Conservation (phyloP, 805 yeast species). For the Teunomyces lycoperdinae region DNA sequence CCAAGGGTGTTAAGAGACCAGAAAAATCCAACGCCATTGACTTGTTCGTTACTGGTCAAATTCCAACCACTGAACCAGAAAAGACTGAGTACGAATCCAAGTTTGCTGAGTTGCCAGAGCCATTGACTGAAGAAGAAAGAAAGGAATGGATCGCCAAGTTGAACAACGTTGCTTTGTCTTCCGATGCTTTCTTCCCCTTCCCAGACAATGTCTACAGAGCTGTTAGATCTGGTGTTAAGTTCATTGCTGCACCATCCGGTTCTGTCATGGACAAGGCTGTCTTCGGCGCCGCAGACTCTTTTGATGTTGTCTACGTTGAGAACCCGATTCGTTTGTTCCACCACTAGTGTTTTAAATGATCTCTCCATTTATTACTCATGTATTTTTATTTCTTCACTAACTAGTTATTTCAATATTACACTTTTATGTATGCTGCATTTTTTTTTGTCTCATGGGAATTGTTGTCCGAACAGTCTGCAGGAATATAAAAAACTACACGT, state of each 20-base stretch:
- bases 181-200: constrained; percentile 99
- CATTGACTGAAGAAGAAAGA: constrained; percentile 80
- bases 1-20: constrained; percentile 96
- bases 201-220: constrained; percentile 99
- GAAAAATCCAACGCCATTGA: constrained; percentile 98
- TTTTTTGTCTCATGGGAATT: background rate
- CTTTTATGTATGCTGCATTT: background rate
- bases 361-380: constrained; percentile 3
- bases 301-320: constrained; percentile 88
- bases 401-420: background rate
- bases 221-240: constrained; percentile 93
- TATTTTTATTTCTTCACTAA: constrained; percentile 9
- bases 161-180: constrained; percentile 83
- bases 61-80: constrained; percentile 91
- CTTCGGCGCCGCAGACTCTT: constrained; percentile 90
- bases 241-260: constrained; percentile 95
- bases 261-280: constrained; percentile 98
- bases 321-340: constrained; percentile 98
- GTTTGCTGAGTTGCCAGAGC: constrained; percentile 79
- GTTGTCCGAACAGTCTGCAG: background rate
- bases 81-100: constrained; percentile 87
- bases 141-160: constrained; percentile 80
- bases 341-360: constrained; percentile 48
- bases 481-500: constrained; percentile 1
- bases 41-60: constrained; percentile 84